Evolutionary conservation across 83 land plant species (phyloP).

Genomic region (Picea mariana): DNA sequence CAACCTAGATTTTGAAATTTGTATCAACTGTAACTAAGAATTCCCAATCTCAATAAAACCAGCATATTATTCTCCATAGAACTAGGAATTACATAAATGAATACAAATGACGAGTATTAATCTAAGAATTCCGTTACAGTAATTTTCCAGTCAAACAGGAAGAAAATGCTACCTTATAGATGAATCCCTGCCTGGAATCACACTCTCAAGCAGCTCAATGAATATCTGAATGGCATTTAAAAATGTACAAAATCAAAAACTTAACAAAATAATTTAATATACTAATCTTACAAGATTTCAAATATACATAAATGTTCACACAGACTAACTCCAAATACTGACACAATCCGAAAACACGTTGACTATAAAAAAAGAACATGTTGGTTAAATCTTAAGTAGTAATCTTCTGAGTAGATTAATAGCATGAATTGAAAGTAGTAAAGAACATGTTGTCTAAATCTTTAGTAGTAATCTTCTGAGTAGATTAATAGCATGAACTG

Average conservation of each 20-base stretch:
- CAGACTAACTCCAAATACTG: not conserved
- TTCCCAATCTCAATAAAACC: not conserved
- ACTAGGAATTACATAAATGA: no score
- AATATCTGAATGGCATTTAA: conserved; percentile 60
- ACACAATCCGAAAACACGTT: not conserved
- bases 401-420: no score
- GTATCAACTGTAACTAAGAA: not conserved
- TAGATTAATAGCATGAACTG: no score
- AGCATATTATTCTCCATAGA: not conserved
- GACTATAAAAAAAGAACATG: no score
- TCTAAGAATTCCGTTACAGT: not conserved
- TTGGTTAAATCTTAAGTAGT: no score
- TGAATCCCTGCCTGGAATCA: conserved; percentile 59
- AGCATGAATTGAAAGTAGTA: no score
- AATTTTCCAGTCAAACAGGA: not conserved
- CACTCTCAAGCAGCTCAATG: conserved; percentile 82
- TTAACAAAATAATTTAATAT: no score
- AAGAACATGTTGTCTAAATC: no score
- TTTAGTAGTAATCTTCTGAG: no score
- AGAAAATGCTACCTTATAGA: conserved; percentile 67
- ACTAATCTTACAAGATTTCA: not conserved
- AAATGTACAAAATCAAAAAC: not conserved
- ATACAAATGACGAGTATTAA: not conserved
- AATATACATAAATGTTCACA: not conserved
- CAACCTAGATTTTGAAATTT: not conserved